These are phyloP conservation scores for Penicillium riverlandense DNA, from an alignment of 495 filamentous ascomycete genomes.

Conservation along the genomic window DNA sequence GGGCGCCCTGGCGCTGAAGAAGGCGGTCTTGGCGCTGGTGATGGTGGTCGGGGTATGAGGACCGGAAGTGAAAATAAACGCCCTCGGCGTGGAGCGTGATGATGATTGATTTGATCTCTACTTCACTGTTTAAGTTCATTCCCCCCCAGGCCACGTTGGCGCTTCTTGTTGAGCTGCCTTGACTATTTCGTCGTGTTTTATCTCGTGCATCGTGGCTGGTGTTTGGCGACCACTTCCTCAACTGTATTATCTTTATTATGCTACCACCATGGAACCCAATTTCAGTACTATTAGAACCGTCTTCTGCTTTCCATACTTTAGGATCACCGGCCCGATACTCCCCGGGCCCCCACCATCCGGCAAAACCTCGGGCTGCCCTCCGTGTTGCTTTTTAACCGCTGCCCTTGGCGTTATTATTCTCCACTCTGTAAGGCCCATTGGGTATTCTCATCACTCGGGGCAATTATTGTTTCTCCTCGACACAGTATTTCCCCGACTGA, in stretches of 20 bases:
- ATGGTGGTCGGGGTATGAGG: constrained; percentile 28
- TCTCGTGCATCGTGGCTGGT: constrained; percentile 14
- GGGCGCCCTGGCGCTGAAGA: constrained; percentile 29
- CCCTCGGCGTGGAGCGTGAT: constrained; percentile 34
- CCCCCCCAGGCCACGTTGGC: constrained; percentile 5
- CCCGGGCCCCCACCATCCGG: constrained; percentile 8
- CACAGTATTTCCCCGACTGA: too few species aligned
- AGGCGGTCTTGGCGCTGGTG: constrained; percentile 16
- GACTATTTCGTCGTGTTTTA: constrained; percentile 7
- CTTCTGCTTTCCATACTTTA: constrained; percentile 4
- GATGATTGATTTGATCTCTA: background rate
- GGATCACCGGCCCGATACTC: constrained; percentile 16
- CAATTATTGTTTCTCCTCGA: too few species aligned
- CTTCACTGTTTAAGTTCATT: constrained; percentile 1
- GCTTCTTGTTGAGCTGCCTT: constrained; percentile 5
- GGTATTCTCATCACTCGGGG: too few species aligned
- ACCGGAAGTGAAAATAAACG: constrained; percentile 39
- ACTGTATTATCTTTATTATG: background rate
- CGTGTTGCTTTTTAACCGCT: constrained; percentile 10
- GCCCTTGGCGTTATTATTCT: too few species aligned
- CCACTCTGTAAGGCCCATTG: too few species aligned
- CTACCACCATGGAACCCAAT: background rate
- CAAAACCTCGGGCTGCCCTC: constrained; percentile 19
- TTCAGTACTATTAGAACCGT: background rate
- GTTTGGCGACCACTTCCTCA: constrained; percentile 11